These are phyloP conservation scores for Brassica hybrid DNA, from an alignment of 441 rosid genomes.

Conservation along the genomic window DNA sequence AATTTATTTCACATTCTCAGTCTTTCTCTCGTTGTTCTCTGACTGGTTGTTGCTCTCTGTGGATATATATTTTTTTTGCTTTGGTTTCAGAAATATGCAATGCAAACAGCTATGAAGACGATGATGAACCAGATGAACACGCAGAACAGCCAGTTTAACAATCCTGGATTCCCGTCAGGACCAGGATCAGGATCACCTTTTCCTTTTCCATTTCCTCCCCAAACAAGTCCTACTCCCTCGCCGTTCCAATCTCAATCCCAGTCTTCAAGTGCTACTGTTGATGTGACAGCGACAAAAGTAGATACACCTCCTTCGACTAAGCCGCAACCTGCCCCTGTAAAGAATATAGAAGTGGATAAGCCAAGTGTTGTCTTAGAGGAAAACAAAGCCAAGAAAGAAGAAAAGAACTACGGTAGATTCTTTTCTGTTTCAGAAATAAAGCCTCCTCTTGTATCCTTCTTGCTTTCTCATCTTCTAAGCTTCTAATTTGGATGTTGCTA, in stretches of 20 bases:
- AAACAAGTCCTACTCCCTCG: constrained; percentile 47
- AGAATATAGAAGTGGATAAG: constrained; percentile 51
- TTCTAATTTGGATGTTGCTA: constrained; percentile 27
- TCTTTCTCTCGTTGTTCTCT: background rate
- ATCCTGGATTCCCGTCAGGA: constrained; percentile 53
- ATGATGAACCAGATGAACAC: constrained; percentile 89
- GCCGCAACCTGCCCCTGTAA: constrained; percentile 36
- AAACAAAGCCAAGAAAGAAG: constrained; percentile 51
- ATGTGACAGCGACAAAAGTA: constrained; percentile 68
- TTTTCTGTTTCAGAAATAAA: background rate
- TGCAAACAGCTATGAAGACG: constrained; percentile 95
- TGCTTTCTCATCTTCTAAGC: constrained; percentile 6
- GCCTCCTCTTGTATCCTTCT: constrained; percentile 9
- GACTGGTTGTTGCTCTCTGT: constrained; percentile 1
- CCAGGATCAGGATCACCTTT: constrained; percentile 47
- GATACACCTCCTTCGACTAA: constrained; percentile 53
- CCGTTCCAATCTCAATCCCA: constrained; percentile 56
- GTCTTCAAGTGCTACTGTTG: constrained; percentile 60
- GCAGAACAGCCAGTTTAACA: constrained; percentile 65
- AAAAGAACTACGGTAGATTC: constrained; percentile 71
- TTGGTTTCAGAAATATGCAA: constrained; percentile 78
- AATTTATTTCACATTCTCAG: background rate
- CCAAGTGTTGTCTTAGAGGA: constrained; percentile 47
- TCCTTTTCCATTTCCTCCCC: constrained; percentile 67
- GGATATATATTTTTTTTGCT: background rate